phyloP scores from a whole-genome alignment of 176 grass and related monocot species.

The Oryza australiensis region DNA sequence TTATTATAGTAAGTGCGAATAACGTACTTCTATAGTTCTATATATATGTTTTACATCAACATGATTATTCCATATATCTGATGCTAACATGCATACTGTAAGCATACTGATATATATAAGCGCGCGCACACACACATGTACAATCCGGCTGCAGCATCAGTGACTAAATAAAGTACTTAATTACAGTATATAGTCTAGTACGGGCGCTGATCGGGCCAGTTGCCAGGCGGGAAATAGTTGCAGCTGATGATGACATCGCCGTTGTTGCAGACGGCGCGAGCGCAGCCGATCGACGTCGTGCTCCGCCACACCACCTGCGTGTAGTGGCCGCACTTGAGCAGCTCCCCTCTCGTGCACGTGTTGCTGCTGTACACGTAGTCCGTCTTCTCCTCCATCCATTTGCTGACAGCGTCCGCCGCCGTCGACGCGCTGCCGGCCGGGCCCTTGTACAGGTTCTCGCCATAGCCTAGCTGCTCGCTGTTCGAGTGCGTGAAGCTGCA shows the following conservation, averaged over 20 bases:
- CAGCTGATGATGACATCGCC: slow-evolving; percentile 44
- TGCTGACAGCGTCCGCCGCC: slow-evolving; percentile 29
- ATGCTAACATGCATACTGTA: too few relatives aligned
- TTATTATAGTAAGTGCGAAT: too few relatives aligned
- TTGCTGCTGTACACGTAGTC: slow-evolving; percentile 29
- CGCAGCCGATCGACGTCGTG: slow-evolving; percentile 40
- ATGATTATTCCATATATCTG: too few relatives aligned
- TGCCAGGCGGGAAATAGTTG: slow-evolving; percentile 38
- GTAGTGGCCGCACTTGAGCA: slow-evolving; percentile 33
- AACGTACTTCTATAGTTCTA: too few relatives aligned
- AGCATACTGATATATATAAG: too few relatives aligned
- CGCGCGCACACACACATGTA: too few relatives aligned
- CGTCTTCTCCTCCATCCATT: slow-evolving; percentile 34
- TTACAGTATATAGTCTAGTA: background rate
- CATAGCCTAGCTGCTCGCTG: background rate
- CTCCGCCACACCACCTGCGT: slow-evolving; percentile 50
- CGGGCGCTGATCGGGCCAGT: slow-evolving; percentile 4
- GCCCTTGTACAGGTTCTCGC: slow-evolving; percentile 44
- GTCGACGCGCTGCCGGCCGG: background rate
- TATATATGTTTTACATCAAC: too few relatives aligned
- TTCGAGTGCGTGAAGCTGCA: background rate
- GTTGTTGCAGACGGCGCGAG: slow-evolving; percentile 16
- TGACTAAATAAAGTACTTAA: too few relatives aligned
- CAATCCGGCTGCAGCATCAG: too few relatives aligned
- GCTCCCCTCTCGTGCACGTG: slow-evolving; percentile 10